Evolutionary conservation across 1,139 yeast genomes (phyloP), one percentile per base, ranked within the genome.

Genomic region (Yamadazyma dushanensis): DNA sequence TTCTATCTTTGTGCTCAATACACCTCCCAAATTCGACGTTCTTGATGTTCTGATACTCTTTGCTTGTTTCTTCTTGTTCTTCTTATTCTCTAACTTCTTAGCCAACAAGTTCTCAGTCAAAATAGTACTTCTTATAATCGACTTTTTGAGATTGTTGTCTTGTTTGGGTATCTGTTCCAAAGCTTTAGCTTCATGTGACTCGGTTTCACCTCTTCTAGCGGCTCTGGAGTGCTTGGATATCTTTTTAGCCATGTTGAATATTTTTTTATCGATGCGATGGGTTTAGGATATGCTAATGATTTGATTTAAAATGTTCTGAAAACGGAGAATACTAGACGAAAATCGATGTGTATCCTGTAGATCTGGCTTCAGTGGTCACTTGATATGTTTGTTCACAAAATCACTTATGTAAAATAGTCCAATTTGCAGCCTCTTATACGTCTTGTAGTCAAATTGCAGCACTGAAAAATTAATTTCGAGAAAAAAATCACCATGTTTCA

Each of bases 171-270:
- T 55, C 16, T 61, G 55, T 17, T 68, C 64, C 31, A 83, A 63
- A 14, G 73, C 70, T 44, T 68, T 73, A 9, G 73, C 72, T 45
- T 77, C 83, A 15, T 50, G 59, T 5, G 50, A 53, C 14, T 60
- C 70, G 7, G 29, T 32, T 10, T 59, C 66, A 3, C 82, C 83
- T 55, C 88, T 71, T 62, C 90, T 78, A 3, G 92, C 90, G 5
- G 89, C 89, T 63, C 92, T 75, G 32, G 89, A 80, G 45, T 74
- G 80, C 46, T 81, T 83, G 9, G 88, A 80, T 21, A 80, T 74
- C 69, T 48, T 21, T 54, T 53, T 52, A 48, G 63, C 45, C 42
- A 37, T 39, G 6, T 8, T 26, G 19, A 8, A 11, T 15, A 9
- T 26, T 26, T 26, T 26, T 26, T 26, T 9, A 6, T 27, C 16